Percentiles rank a stretch among this genome's conserved stretches.
Conservation (phyloP, 2,329 filamentous ascomycete genomes). For the Colletotrichum cereale region DNA sequence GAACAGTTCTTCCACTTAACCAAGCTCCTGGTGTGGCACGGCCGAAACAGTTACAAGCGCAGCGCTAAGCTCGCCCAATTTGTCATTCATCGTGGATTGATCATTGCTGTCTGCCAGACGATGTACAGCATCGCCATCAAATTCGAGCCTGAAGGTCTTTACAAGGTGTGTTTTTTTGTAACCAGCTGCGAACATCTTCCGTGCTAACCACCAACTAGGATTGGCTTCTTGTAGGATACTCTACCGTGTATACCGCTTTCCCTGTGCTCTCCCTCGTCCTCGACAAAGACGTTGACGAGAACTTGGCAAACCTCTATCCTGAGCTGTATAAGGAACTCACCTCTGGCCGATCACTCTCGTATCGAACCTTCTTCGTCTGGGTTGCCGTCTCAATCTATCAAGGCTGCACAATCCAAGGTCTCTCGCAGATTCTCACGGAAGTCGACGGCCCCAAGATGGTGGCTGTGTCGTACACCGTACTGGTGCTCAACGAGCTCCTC, state of each 20-base stretch:
- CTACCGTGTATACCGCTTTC: constrained; percentile 93
- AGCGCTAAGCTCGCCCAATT: constrained; percentile 97
- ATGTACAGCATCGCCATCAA: constrained; percentile 95
- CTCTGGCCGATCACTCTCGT: constrained; percentile 85
- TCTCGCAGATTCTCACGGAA: constrained; percentile 88
- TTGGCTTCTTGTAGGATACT: constrained; percentile 97
- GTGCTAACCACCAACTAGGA: constrained; percentile 63
- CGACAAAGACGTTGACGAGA: constrained; percentile 95
- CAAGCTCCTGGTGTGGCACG: constrained; percentile 98
- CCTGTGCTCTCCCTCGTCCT: constrained; percentile 95
- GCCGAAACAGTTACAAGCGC: constrained; percentile 96
- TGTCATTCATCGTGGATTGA: constrained; percentile 95
- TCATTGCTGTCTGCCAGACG: constrained; percentile 95
- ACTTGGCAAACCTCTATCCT: constrained; percentile 92
- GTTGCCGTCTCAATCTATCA: constrained; percentile 96
- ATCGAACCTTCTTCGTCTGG: constrained; percentile 97
- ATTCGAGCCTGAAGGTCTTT: constrained; percentile 94
- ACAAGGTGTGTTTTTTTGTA: constrained; percentile 67
- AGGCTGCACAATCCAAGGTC: constrained; percentile 93
- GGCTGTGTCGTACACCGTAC: constrained; percentile 88
- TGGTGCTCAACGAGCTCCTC: constrained; percentile 93
- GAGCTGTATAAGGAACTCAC: constrained; percentile 99
- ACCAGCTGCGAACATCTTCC: neutral
- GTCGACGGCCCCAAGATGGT: constrained; percentile 83
- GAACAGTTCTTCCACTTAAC: constrained; percentile 95